Conservation (phyloP, 2,329 filamentous ascomycete species). For the Botrytis porri region DNA sequence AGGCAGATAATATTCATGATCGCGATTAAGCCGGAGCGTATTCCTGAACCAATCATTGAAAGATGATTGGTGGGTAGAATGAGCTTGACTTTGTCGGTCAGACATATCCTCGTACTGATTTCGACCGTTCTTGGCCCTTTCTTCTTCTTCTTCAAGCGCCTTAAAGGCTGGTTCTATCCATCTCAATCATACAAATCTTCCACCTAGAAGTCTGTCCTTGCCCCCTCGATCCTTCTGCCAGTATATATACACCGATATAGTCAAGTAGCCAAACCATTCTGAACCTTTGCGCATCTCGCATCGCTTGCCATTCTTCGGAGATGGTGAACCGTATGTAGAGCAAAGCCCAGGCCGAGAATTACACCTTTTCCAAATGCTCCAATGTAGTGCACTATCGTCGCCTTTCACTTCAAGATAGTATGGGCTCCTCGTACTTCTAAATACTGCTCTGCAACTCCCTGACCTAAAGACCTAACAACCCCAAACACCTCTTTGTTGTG, state of each 20-base stretch:
- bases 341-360: neutral
- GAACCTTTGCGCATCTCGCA: neutral
- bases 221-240: neutral
- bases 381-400: neutral
- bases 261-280: neutral
- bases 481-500: constrained; percentile 90
- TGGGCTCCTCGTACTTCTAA: constrained; percentile 88
- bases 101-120: constrained; percentile 29
- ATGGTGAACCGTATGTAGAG: neutral
- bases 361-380: constrained; percentile 2
- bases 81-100: constrained; percentile 81
- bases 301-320: neutral
- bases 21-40: constrained; percentile 99
- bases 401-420: constrained; percentile 56
- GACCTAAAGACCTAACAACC: constrained; percentile 74
- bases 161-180: neutral
- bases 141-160: neutral
- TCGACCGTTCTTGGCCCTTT: neutral
- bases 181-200: neutral
- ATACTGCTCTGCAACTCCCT: constrained; percentile 82
- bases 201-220: neutral
- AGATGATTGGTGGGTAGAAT: constrained; percentile 82
- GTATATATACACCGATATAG: constrained; percentile 2
- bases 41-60: constrained; percentile 77
- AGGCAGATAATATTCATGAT: constrained; percentile 74